Evolutionary conservation across 495 filamentous ascomycete genomes (phyloP).

Genomic region (Zalerion maritima): DNA sequence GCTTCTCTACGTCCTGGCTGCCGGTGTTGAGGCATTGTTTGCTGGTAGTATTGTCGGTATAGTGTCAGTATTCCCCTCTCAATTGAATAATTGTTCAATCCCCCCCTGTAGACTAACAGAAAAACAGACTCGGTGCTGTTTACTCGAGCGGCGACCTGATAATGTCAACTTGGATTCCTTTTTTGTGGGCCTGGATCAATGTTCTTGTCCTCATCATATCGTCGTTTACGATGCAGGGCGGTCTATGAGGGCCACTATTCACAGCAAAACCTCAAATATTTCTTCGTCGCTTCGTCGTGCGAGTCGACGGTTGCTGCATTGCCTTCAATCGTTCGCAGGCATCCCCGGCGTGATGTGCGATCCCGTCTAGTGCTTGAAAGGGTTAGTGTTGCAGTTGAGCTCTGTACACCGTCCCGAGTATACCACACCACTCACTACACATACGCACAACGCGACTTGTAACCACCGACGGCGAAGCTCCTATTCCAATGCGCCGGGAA

Average conservation of each 20-base stretch:
- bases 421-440: too few relatives aligned
- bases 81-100: slow-evolving; percentile 1
- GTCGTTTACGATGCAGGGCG: slow-evolving; percentile 92
- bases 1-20: slow-evolving; percentile 56
- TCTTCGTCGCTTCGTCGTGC: too few relatives aligned
- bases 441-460: too few relatives aligned
- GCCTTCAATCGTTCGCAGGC: too few relatives aligned
- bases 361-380: too few relatives aligned
- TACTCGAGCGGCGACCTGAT: slow-evolving; percentile 78
- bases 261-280: too few relatives aligned
- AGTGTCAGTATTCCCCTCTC: slow-evolving; percentile 48
- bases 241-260: slow-evolving; percentile 40
- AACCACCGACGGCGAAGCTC: too few relatives aligned
- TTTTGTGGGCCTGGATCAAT: slow-evolving; percentile 87
- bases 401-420: too few relatives aligned
- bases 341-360: too few relatives aligned
- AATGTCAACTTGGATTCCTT: slow-evolving; percentile 97
- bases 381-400: too few relatives aligned
- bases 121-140: slow-evolving; percentile 63
- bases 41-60: slow-evolving; percentile 82
- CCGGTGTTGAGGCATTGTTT: slow-evolving; percentile 65
- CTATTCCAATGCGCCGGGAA: too few relatives aligned
- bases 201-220: slow-evolving; percentile 79
- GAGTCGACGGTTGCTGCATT: too few relatives aligned
- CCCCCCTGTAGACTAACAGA: background rate